Conservation (phyloP, 2,329 filamentous ascomycete genomes). For the Amauroascus niger region DNA sequence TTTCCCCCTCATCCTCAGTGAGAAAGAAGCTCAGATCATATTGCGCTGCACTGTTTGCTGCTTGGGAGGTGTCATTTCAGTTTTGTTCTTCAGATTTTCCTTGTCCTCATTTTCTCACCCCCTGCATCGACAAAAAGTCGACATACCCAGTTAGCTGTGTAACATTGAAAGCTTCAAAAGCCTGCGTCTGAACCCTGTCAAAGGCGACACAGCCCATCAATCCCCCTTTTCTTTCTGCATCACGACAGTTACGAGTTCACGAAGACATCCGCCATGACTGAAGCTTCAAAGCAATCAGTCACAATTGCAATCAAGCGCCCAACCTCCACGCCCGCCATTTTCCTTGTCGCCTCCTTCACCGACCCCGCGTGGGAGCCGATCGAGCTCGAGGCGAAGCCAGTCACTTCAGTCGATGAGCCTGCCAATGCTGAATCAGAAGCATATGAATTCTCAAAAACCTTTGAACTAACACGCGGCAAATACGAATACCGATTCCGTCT, state of each 20-base stretch:
- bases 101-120: background rate
- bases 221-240: background rate
- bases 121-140: background rate
- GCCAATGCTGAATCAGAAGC: constrained; percentile 16
- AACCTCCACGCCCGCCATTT: constrained; percentile 22
- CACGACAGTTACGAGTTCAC: constrained; percentile 18
- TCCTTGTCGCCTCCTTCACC: constrained; percentile 24
- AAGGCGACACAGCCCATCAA: background rate
- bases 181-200: background rate
- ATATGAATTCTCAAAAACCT: constrained; percentile 15
- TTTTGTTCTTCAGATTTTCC: background rate
- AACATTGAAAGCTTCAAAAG: constrained; percentile 1
- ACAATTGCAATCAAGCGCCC: constrained; percentile 24
- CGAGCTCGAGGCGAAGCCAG: constrained; percentile 21
- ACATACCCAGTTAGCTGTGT: constrained; percentile 3
- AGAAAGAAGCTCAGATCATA: background rate
- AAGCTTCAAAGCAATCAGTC: constrained; percentile 16
- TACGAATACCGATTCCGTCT: constrained; percentile 25
- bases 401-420: constrained; percentile 3
- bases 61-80: constrained; percentile 10
- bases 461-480: constrained; percentile 19
- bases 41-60: background rate
- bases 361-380: constrained; percentile 24
- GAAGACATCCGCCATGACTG: constrained; percentile 15
- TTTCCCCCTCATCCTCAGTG: constrained; percentile 1